These are phyloP conservation scores for Ilyonectria sp. DNA, from an alignment of 2,329 filamentous ascomycete genomes.

Conservation along the genomic window DNA sequence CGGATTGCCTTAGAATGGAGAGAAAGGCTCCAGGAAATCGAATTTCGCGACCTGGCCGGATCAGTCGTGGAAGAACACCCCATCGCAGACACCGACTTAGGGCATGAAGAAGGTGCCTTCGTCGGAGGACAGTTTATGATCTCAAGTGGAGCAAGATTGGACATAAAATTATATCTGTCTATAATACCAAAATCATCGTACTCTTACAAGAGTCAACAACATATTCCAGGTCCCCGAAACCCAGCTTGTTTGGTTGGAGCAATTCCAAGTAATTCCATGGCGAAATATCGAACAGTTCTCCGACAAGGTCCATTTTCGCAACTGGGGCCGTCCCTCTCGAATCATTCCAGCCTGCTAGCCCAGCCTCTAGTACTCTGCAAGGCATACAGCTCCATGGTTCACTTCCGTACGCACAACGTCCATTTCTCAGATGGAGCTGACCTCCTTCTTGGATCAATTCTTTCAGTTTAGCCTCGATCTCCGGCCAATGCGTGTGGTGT, in stretches of 20 bases:
- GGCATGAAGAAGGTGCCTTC: background rate
- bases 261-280: background rate
- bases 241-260: background rate
- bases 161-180: background rate
- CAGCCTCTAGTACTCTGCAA: background rate
- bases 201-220: slow-evolving; percentile 12
- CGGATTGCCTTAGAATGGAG: too few relatives aligned
- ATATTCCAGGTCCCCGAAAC: slow-evolving; percentile 4
- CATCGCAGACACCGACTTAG: too few relatives aligned
- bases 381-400: slow-evolving; percentile 5
- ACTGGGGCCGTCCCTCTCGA: slow-evolving; percentile 1
- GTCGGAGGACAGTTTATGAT: background rate
- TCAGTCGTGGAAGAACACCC: background rate
- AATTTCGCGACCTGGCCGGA: background rate
- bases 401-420: background rate
- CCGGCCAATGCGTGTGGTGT: background rate
- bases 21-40: background rate
- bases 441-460: background rate
- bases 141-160: too few relatives aligned
- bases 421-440: too few relatives aligned
- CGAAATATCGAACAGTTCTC: background rate
- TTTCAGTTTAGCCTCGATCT: background rate
- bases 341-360: background rate
- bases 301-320: slow-evolving; percentile 10
- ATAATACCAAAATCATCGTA: slow-evolving; percentile 8